These are phyloP conservation scores for Globisporangium cederbergense DNA, from an alignment of 352 stramenopile species.

Conservation along the genomic window DNA sequence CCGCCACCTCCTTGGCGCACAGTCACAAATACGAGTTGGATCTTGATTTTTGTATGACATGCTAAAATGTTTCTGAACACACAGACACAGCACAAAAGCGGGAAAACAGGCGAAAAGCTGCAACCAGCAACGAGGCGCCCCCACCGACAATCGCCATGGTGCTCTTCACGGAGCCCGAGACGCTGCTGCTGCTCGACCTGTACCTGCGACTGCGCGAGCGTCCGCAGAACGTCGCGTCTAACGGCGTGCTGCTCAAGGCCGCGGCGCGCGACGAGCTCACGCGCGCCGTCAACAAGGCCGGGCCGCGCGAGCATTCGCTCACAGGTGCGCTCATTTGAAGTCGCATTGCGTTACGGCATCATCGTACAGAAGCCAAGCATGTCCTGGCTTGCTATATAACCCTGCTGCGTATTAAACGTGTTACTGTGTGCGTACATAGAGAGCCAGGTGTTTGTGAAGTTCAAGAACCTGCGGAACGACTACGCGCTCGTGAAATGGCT, in stretches of 20 bases:
- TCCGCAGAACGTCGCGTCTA: slow-evolving; percentile 41
- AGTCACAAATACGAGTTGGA: background rate
- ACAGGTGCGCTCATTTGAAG: slow-evolving; percentile 20
- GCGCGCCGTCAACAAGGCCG: slow-evolving; percentile 36
- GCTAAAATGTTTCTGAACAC: no score
- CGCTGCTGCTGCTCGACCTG: slow-evolving; percentile 46
- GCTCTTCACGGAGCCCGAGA: slow-evolving; percentile 53
- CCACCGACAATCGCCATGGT: slow-evolving; percentile 30
- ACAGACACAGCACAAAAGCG: no score
- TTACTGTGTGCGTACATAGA: slow-evolving; percentile 17
- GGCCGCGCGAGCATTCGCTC: slow-evolving; percentile 28
- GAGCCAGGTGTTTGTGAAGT: slow-evolving; percentile 55
- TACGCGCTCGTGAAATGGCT: slow-evolving; percentile 53
- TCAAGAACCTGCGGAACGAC: slow-evolving; percentile 62
- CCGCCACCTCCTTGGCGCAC: no score
- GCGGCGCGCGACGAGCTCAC: slow-evolving; percentile 43
- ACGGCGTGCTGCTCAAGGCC: slow-evolving; percentile 45
- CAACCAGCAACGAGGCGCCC: no score
- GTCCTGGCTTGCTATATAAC: background rate
- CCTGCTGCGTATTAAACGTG: background rate
- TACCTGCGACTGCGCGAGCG: slow-evolving; percentile 37
- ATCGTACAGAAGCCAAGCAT: background rate
- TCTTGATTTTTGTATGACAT: no score
- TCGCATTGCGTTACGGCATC: background rate
- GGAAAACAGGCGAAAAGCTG: background rate